Evolutionary conservation across 345 rosid genomes (phyloP).

Genomic region (Firmiana major): DNA sequence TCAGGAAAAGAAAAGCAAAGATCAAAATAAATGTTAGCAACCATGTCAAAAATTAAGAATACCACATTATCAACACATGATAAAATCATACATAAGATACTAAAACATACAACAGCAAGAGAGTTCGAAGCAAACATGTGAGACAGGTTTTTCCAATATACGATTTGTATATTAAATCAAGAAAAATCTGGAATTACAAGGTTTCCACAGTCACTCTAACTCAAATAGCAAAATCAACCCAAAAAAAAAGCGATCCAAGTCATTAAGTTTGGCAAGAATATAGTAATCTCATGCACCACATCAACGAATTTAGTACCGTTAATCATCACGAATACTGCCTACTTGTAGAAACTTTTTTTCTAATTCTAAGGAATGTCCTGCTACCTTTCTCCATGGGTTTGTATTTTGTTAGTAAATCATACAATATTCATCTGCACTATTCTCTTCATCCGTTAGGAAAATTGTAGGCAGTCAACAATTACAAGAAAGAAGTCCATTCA

Average conservation of each 20-base stretch:
- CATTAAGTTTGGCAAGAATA: constrained; percentile 11
- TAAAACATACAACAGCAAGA: neutral
- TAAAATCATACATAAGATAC: neutral
- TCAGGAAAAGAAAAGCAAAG: neutral
- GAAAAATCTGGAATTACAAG: neutral
- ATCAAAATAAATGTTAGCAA: neutral
- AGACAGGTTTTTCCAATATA: neutral
- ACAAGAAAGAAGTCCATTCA: neutral
- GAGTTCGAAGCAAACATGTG: neutral
- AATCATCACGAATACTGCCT: neutral
- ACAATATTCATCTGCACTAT: neutral
- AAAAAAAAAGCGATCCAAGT: neutral
- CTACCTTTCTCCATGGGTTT: neutral
- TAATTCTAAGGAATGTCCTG: neutral
- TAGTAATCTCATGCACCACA: neutral
- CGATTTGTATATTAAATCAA: neutral
- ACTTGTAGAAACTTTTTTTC: neutral
- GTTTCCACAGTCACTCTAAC: neutral
- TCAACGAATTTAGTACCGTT: neutral
- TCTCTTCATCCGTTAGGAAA: neutral
- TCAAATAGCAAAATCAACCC: neutral
- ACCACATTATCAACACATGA: neutral
- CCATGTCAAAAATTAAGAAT: neutral
- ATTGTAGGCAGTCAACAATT: neutral
- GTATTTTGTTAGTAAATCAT: neutral